Evolutionary conservation across 768 basidiomycete species (phyloP), one percentile per base, ranked within the genome.

Genomic region (Obba rivulosa): DNA sequence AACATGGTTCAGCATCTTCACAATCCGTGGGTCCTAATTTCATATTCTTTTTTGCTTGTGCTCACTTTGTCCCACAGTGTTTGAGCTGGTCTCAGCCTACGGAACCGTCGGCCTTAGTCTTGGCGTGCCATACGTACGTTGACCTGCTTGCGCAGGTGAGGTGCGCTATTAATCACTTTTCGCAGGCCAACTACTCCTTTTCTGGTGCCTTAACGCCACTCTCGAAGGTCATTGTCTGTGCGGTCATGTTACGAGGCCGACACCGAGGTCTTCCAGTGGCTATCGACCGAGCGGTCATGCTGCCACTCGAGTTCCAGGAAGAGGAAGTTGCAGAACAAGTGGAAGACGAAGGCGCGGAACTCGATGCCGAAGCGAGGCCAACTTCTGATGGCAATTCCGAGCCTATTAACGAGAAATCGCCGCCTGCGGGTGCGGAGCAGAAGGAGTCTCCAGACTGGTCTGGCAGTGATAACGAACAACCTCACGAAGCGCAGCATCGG

Each of bases 221-320:
- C 4, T 93, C 92, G 0, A 98, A 98, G 65, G 75, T 98, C 31
- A 81, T 98, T 48, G 57, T 97, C 22, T 84, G 82, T 60, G 64
- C 79, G 9, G 92, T 98, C 56, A 98, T 98, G 91, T 76, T 99
- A 52, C 87, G 96, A 49, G 92, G 93, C 8, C 79, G 92, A 11
- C 93, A 97, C 65, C 84, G 93, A 41, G 90, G 91, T 34, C 69
- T 92, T 7, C 90, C 90, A 0, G 84, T 88, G 18, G 91, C 89
- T 8, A 91, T 93, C 41, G 90, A 92, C 66, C 81, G 92, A 45
- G 89, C 92, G 0, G 78, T 94, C 44, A 75, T 94, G 61, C 73
- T 93, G 16, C 92, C 90, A 2, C 52, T 53, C 43, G 62, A 63
- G 51, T 63, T 43, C 24, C 2, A 43, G 22, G 13, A 24, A 43